These are phyloP conservation scores for Colletotrichum trifolii DNA, from an alignment of 2,329 filamentous ascomycete species.

Conservation along the genomic window DNA sequence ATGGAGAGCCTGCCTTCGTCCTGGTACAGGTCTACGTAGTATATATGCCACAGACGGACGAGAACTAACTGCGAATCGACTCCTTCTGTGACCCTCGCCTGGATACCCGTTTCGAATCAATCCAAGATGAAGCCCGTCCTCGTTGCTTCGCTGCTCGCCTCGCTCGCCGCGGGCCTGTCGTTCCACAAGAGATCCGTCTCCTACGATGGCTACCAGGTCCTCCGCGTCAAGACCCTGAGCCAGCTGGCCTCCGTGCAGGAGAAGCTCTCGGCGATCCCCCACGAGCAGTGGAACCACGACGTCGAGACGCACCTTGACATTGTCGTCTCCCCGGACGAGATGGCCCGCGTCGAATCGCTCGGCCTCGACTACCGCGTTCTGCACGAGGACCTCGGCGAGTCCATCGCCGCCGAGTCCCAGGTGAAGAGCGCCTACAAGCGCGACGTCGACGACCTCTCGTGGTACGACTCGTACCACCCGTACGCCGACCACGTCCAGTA, in stretches of 20 bases:
- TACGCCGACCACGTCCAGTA: constrained; percentile 62
- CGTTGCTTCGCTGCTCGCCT: constrained; percentile 7
- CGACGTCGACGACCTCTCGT: constrained; percentile 51
- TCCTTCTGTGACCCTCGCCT: background rate
- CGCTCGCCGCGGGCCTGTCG: constrained; percentile 16
- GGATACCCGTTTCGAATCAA: too few species aligned
- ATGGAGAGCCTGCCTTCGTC: background rate
- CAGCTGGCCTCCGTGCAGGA: constrained; percentile 35
- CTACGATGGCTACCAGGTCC: constrained; percentile 59
- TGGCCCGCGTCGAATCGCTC: constrained; percentile 40
- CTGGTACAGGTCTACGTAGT: background rate
- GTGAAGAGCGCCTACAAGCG: constrained; percentile 24
- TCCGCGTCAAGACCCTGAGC: constrained; percentile 44
- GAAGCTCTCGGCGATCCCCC: constrained; percentile 38
- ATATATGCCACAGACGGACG: background rate
- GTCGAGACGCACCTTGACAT: constrained; percentile 40
- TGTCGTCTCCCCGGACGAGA: constrained; percentile 40
- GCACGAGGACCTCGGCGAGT: constrained; percentile 41
- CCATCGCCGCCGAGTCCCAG: constrained; percentile 40
- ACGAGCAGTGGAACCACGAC: constrained; percentile 42
- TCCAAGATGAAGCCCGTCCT: constrained; percentile 17
- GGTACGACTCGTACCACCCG: constrained; percentile 62
- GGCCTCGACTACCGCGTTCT: constrained; percentile 39
- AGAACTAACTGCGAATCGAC: too few species aligned
- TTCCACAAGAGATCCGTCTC: constrained; percentile 40